phyloP scores from a whole-genome alignment of 345 rosid species.

The Citrus australasica region DNA sequence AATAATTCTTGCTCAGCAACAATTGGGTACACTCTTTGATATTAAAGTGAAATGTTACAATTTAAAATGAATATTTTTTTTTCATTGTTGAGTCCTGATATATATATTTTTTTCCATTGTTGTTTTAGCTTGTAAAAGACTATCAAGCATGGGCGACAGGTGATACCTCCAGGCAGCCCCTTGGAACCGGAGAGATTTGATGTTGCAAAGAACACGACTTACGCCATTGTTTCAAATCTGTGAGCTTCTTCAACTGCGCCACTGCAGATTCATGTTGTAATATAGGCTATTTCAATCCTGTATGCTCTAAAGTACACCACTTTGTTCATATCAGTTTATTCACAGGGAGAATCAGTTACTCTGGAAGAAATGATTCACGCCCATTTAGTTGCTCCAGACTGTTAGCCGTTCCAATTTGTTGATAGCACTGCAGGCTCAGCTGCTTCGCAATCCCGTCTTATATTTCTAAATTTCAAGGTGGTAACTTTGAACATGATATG shows the following conservation, averaged over 20 bases:
- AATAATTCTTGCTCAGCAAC: not conserved
- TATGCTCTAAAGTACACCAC: not conserved
- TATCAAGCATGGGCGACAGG: conserved; percentile 94
- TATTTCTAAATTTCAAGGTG: not conserved
- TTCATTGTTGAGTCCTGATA: not conserved
- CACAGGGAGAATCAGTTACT: not conserved
- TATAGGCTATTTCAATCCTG: not conserved
- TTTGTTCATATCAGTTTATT: not conserved
- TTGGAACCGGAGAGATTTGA: conserved; percentile 87
- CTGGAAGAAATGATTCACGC: not conserved
- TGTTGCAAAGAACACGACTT: not conserved
- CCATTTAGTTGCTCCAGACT: not conserved
- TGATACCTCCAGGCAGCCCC: conserved; percentile 81
- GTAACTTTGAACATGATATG: not conserved
- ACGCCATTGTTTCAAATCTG: not conserved
- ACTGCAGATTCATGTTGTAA: not conserved
- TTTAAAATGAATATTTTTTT: not conserved
- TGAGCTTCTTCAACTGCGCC: not conserved
- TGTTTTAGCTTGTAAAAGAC: conserved; percentile 74
- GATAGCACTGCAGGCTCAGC: not conserved
- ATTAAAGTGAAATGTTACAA: not conserved
- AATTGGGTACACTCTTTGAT: not conserved
- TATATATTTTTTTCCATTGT: not conserved
- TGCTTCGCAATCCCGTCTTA: not conserved
- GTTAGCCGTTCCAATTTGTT: not conserved